Conservation (phyloP, 1,139 yeast genomes). For the Wickerhamomyces sp. region DNA sequence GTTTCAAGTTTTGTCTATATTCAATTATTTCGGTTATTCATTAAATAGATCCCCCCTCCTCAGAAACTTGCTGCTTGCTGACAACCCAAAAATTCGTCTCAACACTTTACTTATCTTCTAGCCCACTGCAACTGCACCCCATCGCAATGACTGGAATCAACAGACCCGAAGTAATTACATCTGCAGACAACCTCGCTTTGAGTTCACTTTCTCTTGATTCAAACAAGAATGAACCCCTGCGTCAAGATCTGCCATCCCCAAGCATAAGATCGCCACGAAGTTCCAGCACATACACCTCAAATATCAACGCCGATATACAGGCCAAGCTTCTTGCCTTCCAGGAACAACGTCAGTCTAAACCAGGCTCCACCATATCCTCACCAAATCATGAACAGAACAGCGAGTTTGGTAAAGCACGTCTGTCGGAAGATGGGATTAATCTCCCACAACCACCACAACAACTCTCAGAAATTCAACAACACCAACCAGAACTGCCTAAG, state of each 20-base stretch:
- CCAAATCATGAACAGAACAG: slow-evolving; percentile 6
- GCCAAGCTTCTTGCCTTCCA: slow-evolving; percentile 74
- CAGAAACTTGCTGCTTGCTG: no score
- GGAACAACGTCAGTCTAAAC: slow-evolving; percentile 41
- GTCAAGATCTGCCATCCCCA: background rate
- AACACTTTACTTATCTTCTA: no score
- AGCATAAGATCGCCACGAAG: slow-evolving; percentile 13
- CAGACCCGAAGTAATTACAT: no score
- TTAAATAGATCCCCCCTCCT: no score
- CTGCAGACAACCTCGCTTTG: background rate
- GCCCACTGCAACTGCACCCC: no score
- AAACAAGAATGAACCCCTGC: background rate
- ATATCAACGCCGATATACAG: slow-evolving; percentile 59
- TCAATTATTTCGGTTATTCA: no score
- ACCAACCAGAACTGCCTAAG: slow-evolving; percentile 5
- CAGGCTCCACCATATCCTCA: slow-evolving; percentile 7
- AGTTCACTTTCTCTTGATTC: background rate
- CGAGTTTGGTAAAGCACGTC: background rate
- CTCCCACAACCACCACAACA: slow-evolving; percentile 8
- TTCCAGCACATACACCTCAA: slow-evolving; percentile 16
- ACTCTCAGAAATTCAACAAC: slow-evolving; percentile 2
- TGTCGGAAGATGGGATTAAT: background rate
- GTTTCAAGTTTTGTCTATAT: no score
- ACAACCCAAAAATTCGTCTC: no score
- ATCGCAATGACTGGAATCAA: no score